Evolutionary conservation across 1,284 basidiomycete genomes (phyloP).

Genomic region (Pseudozyma thailandica): DNA sequence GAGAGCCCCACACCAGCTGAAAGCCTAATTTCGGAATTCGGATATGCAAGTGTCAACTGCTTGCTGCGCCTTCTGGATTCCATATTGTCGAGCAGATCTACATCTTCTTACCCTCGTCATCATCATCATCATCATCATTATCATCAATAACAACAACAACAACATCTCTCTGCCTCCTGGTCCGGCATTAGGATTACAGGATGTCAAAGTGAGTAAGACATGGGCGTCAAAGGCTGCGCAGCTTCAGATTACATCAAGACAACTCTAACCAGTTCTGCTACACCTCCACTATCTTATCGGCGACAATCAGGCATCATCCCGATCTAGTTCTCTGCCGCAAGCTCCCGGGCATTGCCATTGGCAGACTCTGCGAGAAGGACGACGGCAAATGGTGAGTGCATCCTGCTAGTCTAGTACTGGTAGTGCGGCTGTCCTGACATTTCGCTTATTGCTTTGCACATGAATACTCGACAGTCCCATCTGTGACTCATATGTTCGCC

Average conservation of each 20-base stretch:
- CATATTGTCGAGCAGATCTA: no score
- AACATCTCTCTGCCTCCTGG: no score
- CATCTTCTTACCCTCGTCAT: neutral
- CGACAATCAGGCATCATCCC: conserved; percentile 68
- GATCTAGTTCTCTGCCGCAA: conserved; percentile 97
- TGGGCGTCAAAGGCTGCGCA: no score
- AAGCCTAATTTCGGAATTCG: conserved; percentile 11
- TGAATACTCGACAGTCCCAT: conserved; percentile 94
- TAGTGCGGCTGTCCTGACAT: no score
- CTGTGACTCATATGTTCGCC: conserved; percentile 98
- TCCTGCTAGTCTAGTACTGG: neutral
- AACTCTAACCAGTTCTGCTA: no score
- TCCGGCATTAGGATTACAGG: neutral
- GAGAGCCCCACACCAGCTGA: neutral
- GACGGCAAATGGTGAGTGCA: conserved; percentile 93
- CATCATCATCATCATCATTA: no score
- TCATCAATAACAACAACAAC: no score
- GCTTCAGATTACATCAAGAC: neutral
- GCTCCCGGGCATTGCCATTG: conserved; percentile 93
- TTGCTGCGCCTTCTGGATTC: conserved; percentile 9
- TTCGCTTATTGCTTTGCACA: no score
- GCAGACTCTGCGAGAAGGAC: conserved; percentile 97
- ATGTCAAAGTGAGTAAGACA: conserved; percentile 15
- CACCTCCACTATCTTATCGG: neutral
- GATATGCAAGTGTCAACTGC: conserved; percentile 7